Conservation (phyloP, 768 basidiomycete species). For the Austroboletus festivus region DNA sequence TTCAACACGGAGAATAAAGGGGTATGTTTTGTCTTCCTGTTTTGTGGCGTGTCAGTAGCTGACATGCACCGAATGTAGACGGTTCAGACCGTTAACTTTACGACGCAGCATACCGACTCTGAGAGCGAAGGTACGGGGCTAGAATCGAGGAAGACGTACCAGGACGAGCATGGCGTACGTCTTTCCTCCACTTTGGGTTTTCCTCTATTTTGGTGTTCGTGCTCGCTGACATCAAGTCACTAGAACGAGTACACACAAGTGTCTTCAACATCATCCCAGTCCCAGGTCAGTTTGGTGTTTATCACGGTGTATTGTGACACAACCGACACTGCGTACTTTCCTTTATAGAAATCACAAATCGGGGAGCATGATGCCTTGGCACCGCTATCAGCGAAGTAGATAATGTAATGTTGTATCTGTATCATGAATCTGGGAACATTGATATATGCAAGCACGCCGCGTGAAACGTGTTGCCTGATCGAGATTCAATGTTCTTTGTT, state of each 20-base stretch:
- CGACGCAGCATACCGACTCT: neutral
- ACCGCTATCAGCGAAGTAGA: too few species aligned
- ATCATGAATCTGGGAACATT: too few species aligned
- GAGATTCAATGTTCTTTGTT: too few species aligned
- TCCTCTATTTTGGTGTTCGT: neutral
- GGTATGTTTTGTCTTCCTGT: constrained; percentile 9
- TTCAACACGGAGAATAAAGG: constrained; percentile 14
- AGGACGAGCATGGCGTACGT: constrained; percentile 12
- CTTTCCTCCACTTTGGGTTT: neutral
- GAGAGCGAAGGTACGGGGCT: constrained; percentile 7
- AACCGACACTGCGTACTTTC: too few species aligned
- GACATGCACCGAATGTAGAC: too few species aligned
- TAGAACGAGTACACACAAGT: constrained; percentile 17
- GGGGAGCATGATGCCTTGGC: too few species aligned
- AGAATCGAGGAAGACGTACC: constrained; percentile 17
- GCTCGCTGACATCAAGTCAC: neutral
- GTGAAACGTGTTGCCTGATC: too few species aligned
- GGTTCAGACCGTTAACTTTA: constrained; percentile 15
- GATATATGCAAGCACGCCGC: too few species aligned
- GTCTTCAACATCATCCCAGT: constrained; percentile 16
- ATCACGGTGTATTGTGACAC: too few species aligned
- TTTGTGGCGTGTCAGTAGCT: too few species aligned
- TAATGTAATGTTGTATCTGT: too few species aligned
- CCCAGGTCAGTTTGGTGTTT: constrained; percentile 14
- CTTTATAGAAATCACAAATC: too few species aligned